Conservation (phyloP, 257 asterid species). For the Nicotiana tabacum region DNA sequence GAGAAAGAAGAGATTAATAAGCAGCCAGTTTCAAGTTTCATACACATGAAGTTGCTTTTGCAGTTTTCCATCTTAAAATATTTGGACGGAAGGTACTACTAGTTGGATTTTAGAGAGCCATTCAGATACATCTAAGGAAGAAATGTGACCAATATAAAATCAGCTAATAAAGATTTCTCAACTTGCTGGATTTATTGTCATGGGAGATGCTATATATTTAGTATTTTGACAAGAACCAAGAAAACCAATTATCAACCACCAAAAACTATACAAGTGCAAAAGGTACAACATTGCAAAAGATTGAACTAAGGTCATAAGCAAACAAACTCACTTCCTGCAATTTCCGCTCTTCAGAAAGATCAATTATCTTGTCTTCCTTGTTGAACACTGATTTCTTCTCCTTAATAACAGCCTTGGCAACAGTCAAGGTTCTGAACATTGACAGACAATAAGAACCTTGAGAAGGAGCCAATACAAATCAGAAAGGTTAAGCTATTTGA, state of each 20-base stretch:
- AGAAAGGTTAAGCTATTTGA: conserved; percentile 13
- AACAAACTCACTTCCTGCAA: conserved; percentile 66
- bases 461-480: neutral
- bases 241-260: neutral
- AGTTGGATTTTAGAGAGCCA: neutral
- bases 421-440: conserved; percentile 54
- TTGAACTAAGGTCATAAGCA: neutral
- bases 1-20: neutral
- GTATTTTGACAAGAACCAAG: conserved; percentile 7
- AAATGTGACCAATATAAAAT: neutral
- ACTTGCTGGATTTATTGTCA: neutral
- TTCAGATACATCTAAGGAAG: neutral
- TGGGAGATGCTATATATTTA: conserved; percentile 1
- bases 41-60: neutral
- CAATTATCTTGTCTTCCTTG: conserved; percentile 61
- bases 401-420: conserved; percentile 70
- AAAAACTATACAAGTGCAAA: neutral
- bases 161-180: conserved; percentile 2
- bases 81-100: neutral
- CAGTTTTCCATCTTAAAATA: neutral
- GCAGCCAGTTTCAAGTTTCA: neutral
- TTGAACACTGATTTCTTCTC: conserved; percentile 64
- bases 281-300: neutral
- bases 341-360: conserved; percentile 66
- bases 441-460: conserved; percentile 25